These are phyloP conservation scores for Russula sp. DNA, from an alignment of 768 basidiomycete genomes.

Conservation along the genomic window DNA sequence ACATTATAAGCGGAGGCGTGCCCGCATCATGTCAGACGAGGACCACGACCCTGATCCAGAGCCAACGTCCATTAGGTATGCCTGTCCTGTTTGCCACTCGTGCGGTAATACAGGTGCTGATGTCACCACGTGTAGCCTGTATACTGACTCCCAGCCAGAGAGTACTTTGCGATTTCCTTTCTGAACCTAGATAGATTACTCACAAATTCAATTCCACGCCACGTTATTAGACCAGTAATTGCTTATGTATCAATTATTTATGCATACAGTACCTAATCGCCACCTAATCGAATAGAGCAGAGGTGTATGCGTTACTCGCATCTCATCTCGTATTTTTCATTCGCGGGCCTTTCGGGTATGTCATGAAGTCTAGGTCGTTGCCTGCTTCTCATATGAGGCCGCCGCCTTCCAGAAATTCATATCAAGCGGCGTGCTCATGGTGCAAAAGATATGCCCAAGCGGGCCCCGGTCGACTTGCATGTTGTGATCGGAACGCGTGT, in stretches of 20 bases:
- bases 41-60: conserved; percentile 6
- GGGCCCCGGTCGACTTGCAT: background rate
- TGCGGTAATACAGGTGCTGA: background rate
- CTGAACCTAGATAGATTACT: conserved; percentile 1
- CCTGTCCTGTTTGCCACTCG: background rate
- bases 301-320: background rate
- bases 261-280: background rate
- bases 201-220: background rate
- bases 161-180: conserved; percentile 7
- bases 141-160: background rate
- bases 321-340: background rate
- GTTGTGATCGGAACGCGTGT: conserved; percentile 1
- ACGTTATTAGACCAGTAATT: conserved; percentile 1
- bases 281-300: background rate
- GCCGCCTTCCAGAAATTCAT: background rate
- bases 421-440: background rate
- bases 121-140: background rate
- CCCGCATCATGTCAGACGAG: conserved; percentile 6
- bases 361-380: too few species aligned
- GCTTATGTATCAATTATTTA: conserved; percentile 9
- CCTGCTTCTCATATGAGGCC: background rate
- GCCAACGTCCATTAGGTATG: conserved; percentile 9
- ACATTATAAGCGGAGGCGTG: conserved; percentile 16
- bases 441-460: background rate
- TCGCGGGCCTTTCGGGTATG: background rate